These are phyloP conservation scores for Rhodamnia argentea DNA, from an alignment of 345 rosid species.

Conservation along the genomic window DNA sequence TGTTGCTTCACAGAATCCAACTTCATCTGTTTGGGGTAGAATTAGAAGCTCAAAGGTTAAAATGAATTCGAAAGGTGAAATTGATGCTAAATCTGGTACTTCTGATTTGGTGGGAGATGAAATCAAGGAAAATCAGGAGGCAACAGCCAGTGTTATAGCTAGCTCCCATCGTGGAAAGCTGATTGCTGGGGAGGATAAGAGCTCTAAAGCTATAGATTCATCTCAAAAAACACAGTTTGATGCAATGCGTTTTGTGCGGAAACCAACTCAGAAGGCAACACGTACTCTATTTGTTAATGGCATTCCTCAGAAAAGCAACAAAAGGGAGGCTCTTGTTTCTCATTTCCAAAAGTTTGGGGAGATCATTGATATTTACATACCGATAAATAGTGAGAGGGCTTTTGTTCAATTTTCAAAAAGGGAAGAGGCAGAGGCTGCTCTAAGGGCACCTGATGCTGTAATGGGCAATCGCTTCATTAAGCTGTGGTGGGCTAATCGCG, in stretches of 20 bases:
- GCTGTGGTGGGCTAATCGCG: slow-evolving; percentile 98
- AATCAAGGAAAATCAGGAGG: slow-evolving; percentile 34
- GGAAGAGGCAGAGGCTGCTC: slow-evolving; percentile 96
- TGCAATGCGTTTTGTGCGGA: slow-evolving; percentile 27
- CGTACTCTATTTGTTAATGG: slow-evolving; percentile 82
- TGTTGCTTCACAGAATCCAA: slow-evolving; percentile 30
- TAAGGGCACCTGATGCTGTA: slow-evolving; percentile 93
- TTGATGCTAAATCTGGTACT: slow-evolving; percentile 23
- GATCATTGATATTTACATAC: slow-evolving; percentile 83
- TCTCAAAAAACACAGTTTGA: slow-evolving; percentile 35
- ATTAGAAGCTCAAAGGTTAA: slow-evolving; percentile 28
- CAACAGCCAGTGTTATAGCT: slow-evolving; percentile 19
- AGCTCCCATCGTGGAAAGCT: slow-evolving; percentile 39
- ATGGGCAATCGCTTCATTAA: slow-evolving; percentile 99
- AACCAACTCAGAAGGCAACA: slow-evolving; percentile 69
- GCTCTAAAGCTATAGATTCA: slow-evolving; percentile 22
- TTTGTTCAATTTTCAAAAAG: slow-evolving; percentile 91
- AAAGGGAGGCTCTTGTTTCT: slow-evolving; percentile 70
- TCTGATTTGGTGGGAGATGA: slow-evolving; percentile 44
- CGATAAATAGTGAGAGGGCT: slow-evolving; percentile 70
- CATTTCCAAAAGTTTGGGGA: slow-evolving; percentile 91
- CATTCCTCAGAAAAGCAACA: slow-evolving; percentile 75
- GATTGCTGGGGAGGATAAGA: slow-evolving; percentile 24
- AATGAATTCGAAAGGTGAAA: slow-evolving; percentile 46
- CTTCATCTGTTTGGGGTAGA: slow-evolving; percentile 69